A percentile compares a stretch with the other conserved stretches of the same genome.
Conservation (phyloP, 2,329 filamentous ascomycete genomes). For the Diaporthe nobilis region DNA sequence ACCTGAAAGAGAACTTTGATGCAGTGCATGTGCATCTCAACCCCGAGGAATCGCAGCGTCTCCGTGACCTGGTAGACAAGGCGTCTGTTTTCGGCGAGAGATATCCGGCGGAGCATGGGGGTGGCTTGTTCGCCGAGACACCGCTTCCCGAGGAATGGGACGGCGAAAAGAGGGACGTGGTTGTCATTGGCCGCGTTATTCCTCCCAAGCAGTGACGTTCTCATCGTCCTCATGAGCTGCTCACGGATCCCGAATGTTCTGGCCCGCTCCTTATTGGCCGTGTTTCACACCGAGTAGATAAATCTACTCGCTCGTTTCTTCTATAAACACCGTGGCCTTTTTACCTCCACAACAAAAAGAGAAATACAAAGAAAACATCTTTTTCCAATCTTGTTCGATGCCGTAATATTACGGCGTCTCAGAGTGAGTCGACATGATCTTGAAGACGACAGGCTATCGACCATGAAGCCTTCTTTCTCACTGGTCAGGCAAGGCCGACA, state of each 20-base stretch:
- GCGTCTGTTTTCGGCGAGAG: conserved; percentile 19
- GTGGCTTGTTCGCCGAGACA: conserved; percentile 18
- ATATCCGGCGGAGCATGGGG: conserved; percentile 3
- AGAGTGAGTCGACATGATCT: too few relatives aligned
- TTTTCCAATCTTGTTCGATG: too few relatives aligned
- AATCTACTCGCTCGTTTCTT: too few relatives aligned
- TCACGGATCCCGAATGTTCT: background rate
- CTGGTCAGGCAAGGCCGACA: too few relatives aligned
- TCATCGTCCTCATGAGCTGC: background rate
- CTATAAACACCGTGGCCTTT: too few relatives aligned
- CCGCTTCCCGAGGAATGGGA: conserved; percentile 15
- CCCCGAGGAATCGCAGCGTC: conserved; percentile 50
- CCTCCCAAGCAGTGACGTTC: background rate
- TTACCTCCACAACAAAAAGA: too few relatives aligned
- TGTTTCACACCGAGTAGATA: too few relatives aligned
- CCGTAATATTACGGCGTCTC: too few relatives aligned
- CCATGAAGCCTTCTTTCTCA: too few relatives aligned
- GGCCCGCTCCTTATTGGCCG: background rate
- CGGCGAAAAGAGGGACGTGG: background rate
- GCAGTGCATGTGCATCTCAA: conserved; percentile 52
- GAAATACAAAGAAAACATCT: too few relatives aligned
- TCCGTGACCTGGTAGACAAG: background rate
- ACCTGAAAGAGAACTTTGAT: conserved; percentile 43
- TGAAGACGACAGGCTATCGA: too few relatives aligned
- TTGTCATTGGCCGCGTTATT: background rate